A percentile compares a stretch with the other conserved stretches of the same genome.
These are phyloP conservation scores for Colletotrichum camelliae DNA, from an alignment of 2,329 filamentous ascomycete species.

Conservation along the genomic window DNA sequence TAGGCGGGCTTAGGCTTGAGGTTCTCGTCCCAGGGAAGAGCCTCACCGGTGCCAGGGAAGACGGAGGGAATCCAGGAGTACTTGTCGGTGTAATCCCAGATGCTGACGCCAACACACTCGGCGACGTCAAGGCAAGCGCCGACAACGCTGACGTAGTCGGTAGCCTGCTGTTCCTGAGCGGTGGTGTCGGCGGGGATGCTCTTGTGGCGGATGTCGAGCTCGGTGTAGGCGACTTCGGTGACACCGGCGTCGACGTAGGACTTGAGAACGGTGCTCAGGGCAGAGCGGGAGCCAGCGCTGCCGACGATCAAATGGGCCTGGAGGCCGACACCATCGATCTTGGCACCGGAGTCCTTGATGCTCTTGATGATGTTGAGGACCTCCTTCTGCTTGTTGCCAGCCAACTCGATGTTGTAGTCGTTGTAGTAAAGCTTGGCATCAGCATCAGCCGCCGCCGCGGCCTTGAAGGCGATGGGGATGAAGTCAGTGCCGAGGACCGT, in stretches of 20 bases:
- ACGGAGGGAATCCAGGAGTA: slow-evolving; percentile 44
- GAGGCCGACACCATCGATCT: slow-evolving; percentile 58
- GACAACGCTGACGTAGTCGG: slow-evolving; percentile 44
- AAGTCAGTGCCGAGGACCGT: slow-evolving; percentile 49
- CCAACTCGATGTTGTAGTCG: slow-evolving; percentile 55
- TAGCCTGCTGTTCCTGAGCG: slow-evolving; percentile 47
- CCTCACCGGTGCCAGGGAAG: slow-evolving; percentile 42
- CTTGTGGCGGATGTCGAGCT: slow-evolving; percentile 54
- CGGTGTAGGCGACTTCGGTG: slow-evolving; percentile 53
- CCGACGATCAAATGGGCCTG: slow-evolving; percentile 56
- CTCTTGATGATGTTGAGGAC: slow-evolving; percentile 38
- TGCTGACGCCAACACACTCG: slow-evolving; percentile 42
- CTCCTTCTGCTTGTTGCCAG: slow-evolving; percentile 58
- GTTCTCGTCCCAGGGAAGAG: slow-evolving; percentile 41
- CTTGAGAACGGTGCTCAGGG: slow-evolving; percentile 51
- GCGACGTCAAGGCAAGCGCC: slow-evolving; percentile 32
- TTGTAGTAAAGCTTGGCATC: slow-evolving; percentile 43
- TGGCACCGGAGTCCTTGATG: slow-evolving; percentile 42
- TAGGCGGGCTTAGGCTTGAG: slow-evolving; percentile 45
- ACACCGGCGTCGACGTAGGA: slow-evolving; percentile 53
- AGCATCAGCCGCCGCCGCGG: slow-evolving; percentile 45
- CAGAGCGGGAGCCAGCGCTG: slow-evolving; percentile 42
- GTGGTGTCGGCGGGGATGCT: slow-evolving; percentile 44
- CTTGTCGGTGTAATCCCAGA: slow-evolving; percentile 42
- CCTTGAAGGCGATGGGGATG: slow-evolving; percentile 49